Evolutionary conservation across 2,329 filamentous ascomycete species (phyloP), one percentile per base, ranked within the genome.

Genomic region (Fusarium goolgardi): DNA sequence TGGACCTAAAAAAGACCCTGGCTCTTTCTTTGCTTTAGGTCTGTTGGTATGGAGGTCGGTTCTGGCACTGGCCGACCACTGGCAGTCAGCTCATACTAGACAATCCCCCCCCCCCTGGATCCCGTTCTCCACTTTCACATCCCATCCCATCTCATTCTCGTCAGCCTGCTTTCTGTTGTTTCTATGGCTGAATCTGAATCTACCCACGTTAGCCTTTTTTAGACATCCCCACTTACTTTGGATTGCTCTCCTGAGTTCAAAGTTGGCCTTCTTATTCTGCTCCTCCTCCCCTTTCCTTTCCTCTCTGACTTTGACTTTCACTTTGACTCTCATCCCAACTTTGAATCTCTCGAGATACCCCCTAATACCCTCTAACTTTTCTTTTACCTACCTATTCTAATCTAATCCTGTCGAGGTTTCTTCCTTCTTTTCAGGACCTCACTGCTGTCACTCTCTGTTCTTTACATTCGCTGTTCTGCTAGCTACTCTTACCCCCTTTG

Each of bases 181-280:
- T 59, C 57, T 62, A 56, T 51, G 56, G 60, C 51, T 63, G 66
- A 59, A 68, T 70, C 37, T 44, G 50, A 41, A 54, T 54, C 68
- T 71, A 69, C 71, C 72, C 72, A 75, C 71, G 72, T 69, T 75
- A 71, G 68, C 72, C 71, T 73, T 70, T 69, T 69, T 64, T 64
- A 64, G 61, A 63, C 56, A 68, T 70, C 69, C 65, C 66, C 69
- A 65, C 67, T 70, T 67, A 41, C 65, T 46, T 54, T 55, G 60
- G 21, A 49, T 55, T 46, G 39, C 39, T 55, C 72, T 71, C 72
- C 70, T 74, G 59, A 72, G 67, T 59, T 59, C 66, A 63, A 67
- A 62, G 52, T 64, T 50, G 54, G 35, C 35, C 52, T 59, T 44
- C 45, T 34, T 59, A 45, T 63, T 43, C 46, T 59, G 41, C 53